Evolutionary conservation across 2,329 filamentous ascomycete genomes (phyloP).

Genomic region (Mariannaea elegans): DNA sequence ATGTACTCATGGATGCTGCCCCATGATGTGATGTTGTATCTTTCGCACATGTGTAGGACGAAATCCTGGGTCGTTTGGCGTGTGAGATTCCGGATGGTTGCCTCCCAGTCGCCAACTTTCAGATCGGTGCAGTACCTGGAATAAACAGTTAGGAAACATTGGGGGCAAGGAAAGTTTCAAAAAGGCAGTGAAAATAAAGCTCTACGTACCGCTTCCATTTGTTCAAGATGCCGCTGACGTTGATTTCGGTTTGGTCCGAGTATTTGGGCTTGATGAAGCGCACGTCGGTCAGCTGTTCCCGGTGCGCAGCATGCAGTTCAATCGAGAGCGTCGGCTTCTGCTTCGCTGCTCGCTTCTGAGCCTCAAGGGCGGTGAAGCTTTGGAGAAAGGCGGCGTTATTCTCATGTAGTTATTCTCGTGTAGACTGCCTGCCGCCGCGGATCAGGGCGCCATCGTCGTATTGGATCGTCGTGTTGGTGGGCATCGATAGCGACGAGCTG

Average conservation of each 20-base stretch:
- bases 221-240: constrained; percentile 31
- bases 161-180: too few relatives aligned
- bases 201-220: constrained; percentile 35
- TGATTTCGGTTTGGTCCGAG: constrained; percentile 33
- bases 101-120: constrained; percentile 31
- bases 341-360: constrained; percentile 17
- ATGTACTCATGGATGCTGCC: constrained; percentile 37
- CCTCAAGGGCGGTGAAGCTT: constrained; percentile 10
- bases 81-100: constrained; percentile 26
- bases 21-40: constrained; percentile 36
- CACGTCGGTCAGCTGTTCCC: constrained; percentile 26
- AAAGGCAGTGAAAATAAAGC: not conserved
- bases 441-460: not conserved
- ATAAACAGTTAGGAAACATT: constrained; percentile 14
- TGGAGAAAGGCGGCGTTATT: constrained; percentile 21
- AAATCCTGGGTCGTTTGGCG: constrained; percentile 37
- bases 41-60: constrained; percentile 35
- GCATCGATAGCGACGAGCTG: not conserved
- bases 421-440: too few relatives aligned
- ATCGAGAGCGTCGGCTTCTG: constrained; percentile 27
- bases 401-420: too few relatives aligned
- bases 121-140: constrained; percentile 33
- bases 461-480: constrained; percentile 3
- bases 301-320: constrained; percentile 30
- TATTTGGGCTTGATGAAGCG: constrained; percentile 34